Base-by-base conservation (phyloP, 352 stramenopile genomes). In the Aphanomyces astaci region DNA sequence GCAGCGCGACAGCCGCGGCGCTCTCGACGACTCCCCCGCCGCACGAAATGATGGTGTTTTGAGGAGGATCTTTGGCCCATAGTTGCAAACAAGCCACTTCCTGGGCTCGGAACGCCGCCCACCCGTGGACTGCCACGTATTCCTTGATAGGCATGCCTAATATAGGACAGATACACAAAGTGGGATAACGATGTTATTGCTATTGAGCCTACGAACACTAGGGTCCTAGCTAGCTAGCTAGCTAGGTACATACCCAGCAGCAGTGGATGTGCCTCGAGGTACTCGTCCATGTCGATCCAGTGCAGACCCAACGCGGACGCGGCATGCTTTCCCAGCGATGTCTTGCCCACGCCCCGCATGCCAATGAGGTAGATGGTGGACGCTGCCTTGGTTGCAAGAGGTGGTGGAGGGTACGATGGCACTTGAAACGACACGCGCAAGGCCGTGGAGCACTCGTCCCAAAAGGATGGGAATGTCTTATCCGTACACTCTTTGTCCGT, bases 381-480 rank as follows among this genome's bases (percentile, higher is more conserved):
- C 0, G 51, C 67, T 0, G 55, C 39, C 53, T 1, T 36, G 64
- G 32, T 62, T 27, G 17, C 36, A 43, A 43, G 30, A 19, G 51
- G 33, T 22, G 51, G 15, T n/a, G n/a, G n/a, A n/a, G n/a, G n/a
- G n/a, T n/a, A n/a, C 1, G 15, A 19, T 19, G 51, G 51, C 25
- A 59, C 51, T 59, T 59, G 22, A 30, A 59, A 59, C 17, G 15
- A 7, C 7, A 59, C 15, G 7, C 33, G 7, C 19, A 59, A 30
- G 0, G 88, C 76, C 66, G 79, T 82, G 62, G 84, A 70, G 40
- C 89, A 73, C 51, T 93, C 76, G 66, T 92, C 83, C 86, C 86
- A 99, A 76, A 98, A 99, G 59, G 96, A 97, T 2, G 96, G 96
- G 75, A 98, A 99, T 40, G 96, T 99, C 81, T 99, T 99, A 64